Percentiles rank a stretch among this genome's conserved stretches.
phyloP scores from a whole-genome alignment of 192 early-diverging fungal genomes.

The Phycomyces nitens region DNA sequence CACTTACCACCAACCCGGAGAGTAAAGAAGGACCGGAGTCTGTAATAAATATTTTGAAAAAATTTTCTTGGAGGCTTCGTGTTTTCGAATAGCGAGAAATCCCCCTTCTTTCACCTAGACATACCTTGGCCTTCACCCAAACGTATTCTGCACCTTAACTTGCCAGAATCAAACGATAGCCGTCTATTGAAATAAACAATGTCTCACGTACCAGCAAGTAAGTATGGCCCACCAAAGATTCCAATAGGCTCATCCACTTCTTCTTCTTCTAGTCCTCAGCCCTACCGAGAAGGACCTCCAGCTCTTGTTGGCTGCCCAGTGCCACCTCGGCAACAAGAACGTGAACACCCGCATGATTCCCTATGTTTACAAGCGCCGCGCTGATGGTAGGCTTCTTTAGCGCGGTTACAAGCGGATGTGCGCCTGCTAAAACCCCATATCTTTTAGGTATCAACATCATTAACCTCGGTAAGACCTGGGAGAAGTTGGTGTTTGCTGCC shows the following conservation, averaged over 20 bases:
- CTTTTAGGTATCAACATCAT: constrained; percentile 88
- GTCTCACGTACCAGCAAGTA: too few species aligned
- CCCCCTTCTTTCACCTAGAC: constrained; percentile 3
- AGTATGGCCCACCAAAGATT: not conserved
- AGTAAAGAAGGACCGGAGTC: too few species aligned
- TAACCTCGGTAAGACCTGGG: constrained; percentile 99
- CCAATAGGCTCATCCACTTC: too few species aligned
- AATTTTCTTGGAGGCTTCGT: not conserved
- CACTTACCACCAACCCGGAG: not conserved
- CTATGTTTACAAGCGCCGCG: constrained; percentile 94
- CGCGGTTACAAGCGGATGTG: not conserved
- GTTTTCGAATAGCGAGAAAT: not conserved
- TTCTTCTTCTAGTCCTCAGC: constrained; percentile 51
- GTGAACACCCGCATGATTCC: constrained; percentile 87
- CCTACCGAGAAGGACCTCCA: constrained; percentile 91
- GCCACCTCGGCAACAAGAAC: constrained; percentile 98
- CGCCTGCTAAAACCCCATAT: not conserved
- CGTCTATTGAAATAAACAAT: constrained; percentile 2
- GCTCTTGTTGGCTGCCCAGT: constrained; percentile 90
- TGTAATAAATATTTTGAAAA: not conserved
- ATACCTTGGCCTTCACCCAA: not conserved
- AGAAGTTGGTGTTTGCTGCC: constrained; percentile 96
- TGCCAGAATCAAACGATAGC: constrained; percentile 4
- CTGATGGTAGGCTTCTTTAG: constrained; percentile 61
- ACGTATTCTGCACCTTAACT: constrained; percentile 2